Conservation (phyloP, 2,329 filamentous ascomycete genomes). For the Phaeoacremonium minimum region DNA sequence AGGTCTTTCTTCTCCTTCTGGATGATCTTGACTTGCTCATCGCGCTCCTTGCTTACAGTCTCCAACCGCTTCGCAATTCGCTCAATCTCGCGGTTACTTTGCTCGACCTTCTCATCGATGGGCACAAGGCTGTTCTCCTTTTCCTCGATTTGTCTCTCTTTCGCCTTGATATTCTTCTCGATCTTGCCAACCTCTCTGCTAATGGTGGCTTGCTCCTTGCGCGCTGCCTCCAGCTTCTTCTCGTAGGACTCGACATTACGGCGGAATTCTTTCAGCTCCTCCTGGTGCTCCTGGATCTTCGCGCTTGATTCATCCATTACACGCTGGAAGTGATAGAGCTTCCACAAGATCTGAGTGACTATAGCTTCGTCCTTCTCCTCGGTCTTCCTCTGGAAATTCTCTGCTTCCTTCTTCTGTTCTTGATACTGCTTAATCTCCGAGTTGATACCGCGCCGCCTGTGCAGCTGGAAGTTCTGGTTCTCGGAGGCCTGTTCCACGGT, state of each 20-base stretch:
- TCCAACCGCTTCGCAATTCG: constrained; percentile 64
- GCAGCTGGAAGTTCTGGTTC: constrained; percentile 82
- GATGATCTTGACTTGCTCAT: constrained; percentile 64
- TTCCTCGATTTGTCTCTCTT: constrained; percentile 84
- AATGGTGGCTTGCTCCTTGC: constrained; percentile 75
- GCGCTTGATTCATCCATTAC: constrained; percentile 88
- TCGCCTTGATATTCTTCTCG: constrained; percentile 80
- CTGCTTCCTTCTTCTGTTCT: constrained; percentile 92
- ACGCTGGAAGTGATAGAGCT: constrained; percentile 90
- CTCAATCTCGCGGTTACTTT: constrained; percentile 68
- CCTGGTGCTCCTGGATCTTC: constrained; percentile 88
- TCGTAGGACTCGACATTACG: constrained; percentile 86
- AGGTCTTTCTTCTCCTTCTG: constrained; percentile 77
- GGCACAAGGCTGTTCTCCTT: constrained; percentile 82
- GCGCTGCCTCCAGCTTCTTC: constrained; percentile 72
- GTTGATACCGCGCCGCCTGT: constrained; percentile 88
- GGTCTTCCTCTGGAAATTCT: constrained; percentile 86
- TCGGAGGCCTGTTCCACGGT: constrained; percentile 85
- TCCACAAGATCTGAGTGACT: constrained; percentile 93
- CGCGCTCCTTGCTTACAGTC: constrained; percentile 70
- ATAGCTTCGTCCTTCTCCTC: constrained; percentile 88
- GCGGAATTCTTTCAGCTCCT: constrained; percentile 88
- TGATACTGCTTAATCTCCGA: constrained; percentile 97
- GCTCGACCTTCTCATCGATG: constrained; percentile 84
- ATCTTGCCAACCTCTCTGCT: constrained; percentile 72